These are phyloP conservation scores for Sordaria brevicollis DNA, from an alignment of 495 filamentous ascomycete species.

Conservation along the genomic window DNA sequence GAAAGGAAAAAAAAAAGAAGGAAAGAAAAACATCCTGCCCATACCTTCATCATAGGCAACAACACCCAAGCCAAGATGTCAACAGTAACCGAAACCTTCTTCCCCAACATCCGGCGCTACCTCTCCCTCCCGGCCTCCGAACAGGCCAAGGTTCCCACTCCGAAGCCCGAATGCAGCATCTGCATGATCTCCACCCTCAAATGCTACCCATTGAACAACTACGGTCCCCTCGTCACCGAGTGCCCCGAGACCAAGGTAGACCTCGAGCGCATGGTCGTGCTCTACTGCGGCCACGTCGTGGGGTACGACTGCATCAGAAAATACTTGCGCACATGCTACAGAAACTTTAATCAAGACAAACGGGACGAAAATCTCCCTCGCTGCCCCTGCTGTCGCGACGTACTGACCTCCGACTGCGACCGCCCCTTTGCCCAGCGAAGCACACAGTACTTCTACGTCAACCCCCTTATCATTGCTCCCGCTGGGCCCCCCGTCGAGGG, in stretches of 20 bases:
- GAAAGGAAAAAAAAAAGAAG: no score
- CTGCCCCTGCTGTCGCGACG: neutral
- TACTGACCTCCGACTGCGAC: neutral
- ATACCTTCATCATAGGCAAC: no score
- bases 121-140: neutral
- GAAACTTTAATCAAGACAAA: neutral
- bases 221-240: neutral
- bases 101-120: neutral
- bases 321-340: neutral
- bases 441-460: neutral
- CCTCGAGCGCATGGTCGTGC: neutral
- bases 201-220: neutral
- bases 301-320: neutral
- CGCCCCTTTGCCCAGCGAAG: no score
- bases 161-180: neutral
- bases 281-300: neutral
- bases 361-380: neutral
- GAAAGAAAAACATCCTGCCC: no score
- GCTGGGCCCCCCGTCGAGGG: neutral
- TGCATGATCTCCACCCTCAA: neutral
- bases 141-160: neutral
- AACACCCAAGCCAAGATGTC: neutral
- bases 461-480: neutral
- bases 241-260: neutral
- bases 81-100: neutral